A percentile compares a stretch with the other conserved stretches of the same genome.
These are phyloP conservation scores for Trematosphaeria pertusa DNA, from an alignment of 2,329 filamentous ascomycete genomes.

Conservation along the genomic window DNA sequence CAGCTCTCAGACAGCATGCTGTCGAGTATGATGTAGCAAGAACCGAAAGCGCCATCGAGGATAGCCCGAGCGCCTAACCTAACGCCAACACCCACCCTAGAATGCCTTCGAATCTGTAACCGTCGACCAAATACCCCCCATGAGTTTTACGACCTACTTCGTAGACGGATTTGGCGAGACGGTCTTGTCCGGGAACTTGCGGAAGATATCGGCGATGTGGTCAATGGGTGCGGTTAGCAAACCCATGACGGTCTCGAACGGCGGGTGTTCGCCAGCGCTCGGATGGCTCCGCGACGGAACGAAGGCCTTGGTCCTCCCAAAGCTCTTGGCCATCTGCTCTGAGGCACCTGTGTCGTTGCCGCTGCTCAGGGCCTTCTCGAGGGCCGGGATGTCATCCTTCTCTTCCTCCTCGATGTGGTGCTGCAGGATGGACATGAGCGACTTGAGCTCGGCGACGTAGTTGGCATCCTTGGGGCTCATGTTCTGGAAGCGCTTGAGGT, in stretches of 20 bases:
- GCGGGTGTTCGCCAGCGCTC: slow-evolving; percentile 56
- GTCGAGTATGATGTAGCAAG: too few species aligned
- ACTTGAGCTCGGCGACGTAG: slow-evolving; percentile 35
- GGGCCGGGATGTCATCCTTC: slow-evolving; percentile 34
- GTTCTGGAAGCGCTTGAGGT: slow-evolving; percentile 41
- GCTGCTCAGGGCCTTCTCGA: slow-evolving; percentile 30
- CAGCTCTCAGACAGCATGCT: too few species aligned
- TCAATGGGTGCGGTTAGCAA: slow-evolving; percentile 65
- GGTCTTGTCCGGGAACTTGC: slow-evolving; percentile 58
- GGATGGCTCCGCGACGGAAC: slow-evolving; percentile 41
- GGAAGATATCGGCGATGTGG: slow-evolving; percentile 61
- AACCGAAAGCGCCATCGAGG: too few species aligned
- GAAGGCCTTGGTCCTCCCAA: slow-evolving; percentile 41
- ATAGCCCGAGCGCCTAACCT: too few species aligned
- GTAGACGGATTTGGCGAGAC: slow-evolving; percentile 30
- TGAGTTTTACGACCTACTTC: too few species aligned
- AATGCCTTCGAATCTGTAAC: too few species aligned
- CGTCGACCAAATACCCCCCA: too few species aligned
- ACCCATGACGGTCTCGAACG: slow-evolving; percentile 63
- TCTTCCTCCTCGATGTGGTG: slow-evolving; percentile 44
- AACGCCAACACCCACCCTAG: too few species aligned
- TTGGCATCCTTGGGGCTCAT: slow-evolving; percentile 25
- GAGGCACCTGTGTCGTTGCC: slow-evolving; percentile 24
- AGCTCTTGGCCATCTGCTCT: slow-evolving; percentile 37
- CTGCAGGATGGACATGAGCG: slow-evolving; percentile 26